Conservation (phyloP, 1,139 yeast genomes). For the Wickerhamomyces sp. region DNA sequence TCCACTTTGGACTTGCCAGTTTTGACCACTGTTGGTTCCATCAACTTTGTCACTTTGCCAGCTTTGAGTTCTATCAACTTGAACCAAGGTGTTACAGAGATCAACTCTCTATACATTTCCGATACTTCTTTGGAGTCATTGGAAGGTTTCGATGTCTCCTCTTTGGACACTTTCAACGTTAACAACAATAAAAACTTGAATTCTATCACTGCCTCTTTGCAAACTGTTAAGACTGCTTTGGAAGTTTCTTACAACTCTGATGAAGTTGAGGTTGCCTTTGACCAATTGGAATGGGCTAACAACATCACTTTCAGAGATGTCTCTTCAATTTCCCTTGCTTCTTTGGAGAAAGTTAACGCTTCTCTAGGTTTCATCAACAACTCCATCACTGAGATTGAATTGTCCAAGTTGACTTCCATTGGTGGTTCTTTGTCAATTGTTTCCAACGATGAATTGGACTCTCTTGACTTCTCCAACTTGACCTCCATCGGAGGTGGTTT, state of each 20-base stretch:
- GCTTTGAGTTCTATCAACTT: conserved; percentile 69
- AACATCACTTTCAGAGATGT: conserved; percentile 80
- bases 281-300: conserved; percentile 75
- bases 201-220: conserved; percentile 66
- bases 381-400: conserved; percentile 50
- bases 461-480: conserved; percentile 65
- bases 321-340: conserved; percentile 62
- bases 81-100: conserved; percentile 67
- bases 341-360: conserved; percentile 68
- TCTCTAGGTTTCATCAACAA: conserved; percentile 74
- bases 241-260: conserved; percentile 84
- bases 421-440: conserved; percentile 80
- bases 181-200: conserved; percentile 80
- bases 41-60: conserved; percentile 79
- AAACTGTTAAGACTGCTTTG: conserved; percentile 67
- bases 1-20: conserved; percentile 68
- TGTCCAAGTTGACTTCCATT: conserved; percentile 51
- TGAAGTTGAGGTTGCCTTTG: conserved; percentile 61
- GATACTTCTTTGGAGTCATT: conserved; percentile 81
- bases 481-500: conserved; percentile 82
- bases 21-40: conserved; percentile 74
- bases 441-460: conserved; percentile 68
- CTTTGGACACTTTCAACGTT: conserved; percentile 72
- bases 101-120: conserved; percentile 68
- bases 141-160: conserved; percentile 72